Evolutionary conservation across 192 early-diverging fungal species (phyloP).

Genomic region (Umbelopsis sp.): DNA sequence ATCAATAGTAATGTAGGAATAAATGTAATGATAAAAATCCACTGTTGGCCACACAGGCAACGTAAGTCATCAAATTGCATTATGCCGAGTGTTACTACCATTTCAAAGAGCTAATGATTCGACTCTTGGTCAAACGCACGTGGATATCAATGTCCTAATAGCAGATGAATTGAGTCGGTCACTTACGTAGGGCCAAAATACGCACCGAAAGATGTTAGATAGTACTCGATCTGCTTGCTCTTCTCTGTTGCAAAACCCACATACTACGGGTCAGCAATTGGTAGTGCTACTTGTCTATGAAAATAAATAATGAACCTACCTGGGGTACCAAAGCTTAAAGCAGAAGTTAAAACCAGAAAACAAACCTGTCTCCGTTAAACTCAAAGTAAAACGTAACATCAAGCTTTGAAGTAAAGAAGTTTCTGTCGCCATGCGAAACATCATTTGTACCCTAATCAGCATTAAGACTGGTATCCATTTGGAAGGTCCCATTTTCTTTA

Average conservation of each 20-base stretch:
- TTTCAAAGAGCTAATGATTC: conserved; percentile 51
- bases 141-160: too few relatives aligned
- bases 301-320: background rate
- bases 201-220: too few relatives aligned
- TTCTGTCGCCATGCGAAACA: conserved; percentile 55
- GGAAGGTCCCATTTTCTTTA: conserved; percentile 59
- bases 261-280: background rate
- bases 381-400: conserved; percentile 60
- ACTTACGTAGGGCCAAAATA: conserved; percentile 28
- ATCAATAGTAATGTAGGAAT: conserved; percentile 61
- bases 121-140: background rate
- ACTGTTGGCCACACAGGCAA: conserved; percentile 66
- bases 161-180: too few relatives aligned
- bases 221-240: too few relatives aligned
- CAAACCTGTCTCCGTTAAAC: conserved; percentile 57
- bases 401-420: conserved; percentile 42
- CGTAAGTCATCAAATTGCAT: conserved; percentile 55
- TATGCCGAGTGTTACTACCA: conserved; percentile 66
- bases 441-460: conserved; percentile 54
- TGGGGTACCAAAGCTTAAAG: conserved; percentile 52
- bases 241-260: too few relatives aligned
- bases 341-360: conserved; percentile 61
- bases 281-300: background rate
- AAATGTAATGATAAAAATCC: conserved; percentile 74
- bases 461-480: conserved; percentile 62